Conservation (phyloP, 2,329 filamentous ascomycete genomes). For the Cryphonectria japonica region DNA sequence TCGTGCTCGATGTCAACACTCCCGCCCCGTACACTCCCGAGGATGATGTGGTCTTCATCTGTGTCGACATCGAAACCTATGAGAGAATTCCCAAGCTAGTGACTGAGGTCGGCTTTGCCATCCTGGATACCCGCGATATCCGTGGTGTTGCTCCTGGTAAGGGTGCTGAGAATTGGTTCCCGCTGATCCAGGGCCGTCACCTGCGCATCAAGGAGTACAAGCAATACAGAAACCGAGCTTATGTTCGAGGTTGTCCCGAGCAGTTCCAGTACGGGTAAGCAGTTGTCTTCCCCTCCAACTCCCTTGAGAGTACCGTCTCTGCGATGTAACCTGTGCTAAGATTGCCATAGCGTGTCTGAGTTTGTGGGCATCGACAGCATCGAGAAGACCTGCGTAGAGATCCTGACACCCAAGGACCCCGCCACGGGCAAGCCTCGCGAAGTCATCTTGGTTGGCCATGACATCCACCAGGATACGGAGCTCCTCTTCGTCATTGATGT, state of each 20-base stretch:
- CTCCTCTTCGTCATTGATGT: slow-evolving; percentile 71
- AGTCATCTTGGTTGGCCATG: slow-evolving; percentile 84
- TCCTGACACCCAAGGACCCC: slow-evolving; percentile 39
- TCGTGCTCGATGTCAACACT: slow-evolving; percentile 47
- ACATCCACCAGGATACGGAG: slow-evolving; percentile 66
- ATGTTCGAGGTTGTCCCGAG: slow-evolving; percentile 73
- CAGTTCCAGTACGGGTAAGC: slow-evolving; percentile 74
- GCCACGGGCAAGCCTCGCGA: slow-evolving; percentile 31
- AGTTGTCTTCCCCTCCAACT: not conserved
- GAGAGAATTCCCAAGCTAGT: slow-evolving; percentile 69
- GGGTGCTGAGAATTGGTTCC: slow-evolving; percentile 68
- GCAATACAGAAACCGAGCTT: slow-evolving; percentile 68
- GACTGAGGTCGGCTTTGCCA: slow-evolving; percentile 85
- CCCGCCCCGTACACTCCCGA: slow-evolving; percentile 53
- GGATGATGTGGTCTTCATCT: slow-evolving; percentile 69
- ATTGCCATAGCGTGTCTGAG: slow-evolving; percentile 44
- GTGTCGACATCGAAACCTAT: slow-evolving; percentile 81
- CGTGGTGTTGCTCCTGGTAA: slow-evolving; percentile 60
- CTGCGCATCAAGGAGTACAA: slow-evolving; percentile 74
- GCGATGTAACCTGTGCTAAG: slow-evolving; percentile 25
- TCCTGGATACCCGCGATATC: slow-evolving; percentile 71
- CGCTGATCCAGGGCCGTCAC: slow-evolving; percentile 70
- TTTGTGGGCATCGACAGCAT: slow-evolving; percentile 46
- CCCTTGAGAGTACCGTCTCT: not conserved
- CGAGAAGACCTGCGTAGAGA: slow-evolving; percentile 30